These are phyloP conservation scores for Hepatocystis sp. DNA, from an alignment of 169 alveolate genomes.

Conservation along the genomic window DNA sequence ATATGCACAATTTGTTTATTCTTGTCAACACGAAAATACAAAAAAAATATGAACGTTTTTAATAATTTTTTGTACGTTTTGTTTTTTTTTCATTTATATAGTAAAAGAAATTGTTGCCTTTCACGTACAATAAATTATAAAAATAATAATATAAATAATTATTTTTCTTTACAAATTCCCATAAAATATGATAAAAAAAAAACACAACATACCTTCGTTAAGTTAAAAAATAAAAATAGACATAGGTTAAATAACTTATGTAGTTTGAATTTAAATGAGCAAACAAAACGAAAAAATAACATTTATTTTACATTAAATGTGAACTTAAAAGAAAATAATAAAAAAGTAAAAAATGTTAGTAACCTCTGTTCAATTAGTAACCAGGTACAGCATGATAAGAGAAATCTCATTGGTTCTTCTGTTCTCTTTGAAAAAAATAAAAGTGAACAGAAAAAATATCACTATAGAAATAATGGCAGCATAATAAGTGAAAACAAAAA, in stretches of 20 bases:
- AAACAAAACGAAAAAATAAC: not conserved
- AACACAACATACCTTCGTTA: not conserved
- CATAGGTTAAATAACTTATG: slow-evolving; percentile 3
- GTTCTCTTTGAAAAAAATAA: not conserved
- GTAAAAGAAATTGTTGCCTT: not conserved
- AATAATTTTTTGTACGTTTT: not conserved
- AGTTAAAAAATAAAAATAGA: not conserved
- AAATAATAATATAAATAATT: not conserved
- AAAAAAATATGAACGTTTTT: slow-evolving; percentile 27
- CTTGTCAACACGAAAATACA: not conserved
- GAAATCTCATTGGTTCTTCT: not conserved
- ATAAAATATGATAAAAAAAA: not conserved
- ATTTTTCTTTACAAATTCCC: not conserved
- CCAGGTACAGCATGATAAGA: not conserved
- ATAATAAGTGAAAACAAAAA: too few species aligned
- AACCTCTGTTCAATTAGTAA: not conserved
- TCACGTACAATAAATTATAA: not conserved
- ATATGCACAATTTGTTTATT: not conserved
- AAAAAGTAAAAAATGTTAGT: not conserved
- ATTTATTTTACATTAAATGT: not conserved
- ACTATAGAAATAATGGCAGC: too few species aligned
- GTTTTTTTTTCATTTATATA: slow-evolving; percentile 4
- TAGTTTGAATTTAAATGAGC: not conserved
- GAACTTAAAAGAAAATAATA: slow-evolving; percentile 3
- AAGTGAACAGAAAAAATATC: too few species aligned